Evolutionary conservation across 192 early-diverging fungal genomes (phyloP).

Genomic region (Coemansia sp.): DNA sequence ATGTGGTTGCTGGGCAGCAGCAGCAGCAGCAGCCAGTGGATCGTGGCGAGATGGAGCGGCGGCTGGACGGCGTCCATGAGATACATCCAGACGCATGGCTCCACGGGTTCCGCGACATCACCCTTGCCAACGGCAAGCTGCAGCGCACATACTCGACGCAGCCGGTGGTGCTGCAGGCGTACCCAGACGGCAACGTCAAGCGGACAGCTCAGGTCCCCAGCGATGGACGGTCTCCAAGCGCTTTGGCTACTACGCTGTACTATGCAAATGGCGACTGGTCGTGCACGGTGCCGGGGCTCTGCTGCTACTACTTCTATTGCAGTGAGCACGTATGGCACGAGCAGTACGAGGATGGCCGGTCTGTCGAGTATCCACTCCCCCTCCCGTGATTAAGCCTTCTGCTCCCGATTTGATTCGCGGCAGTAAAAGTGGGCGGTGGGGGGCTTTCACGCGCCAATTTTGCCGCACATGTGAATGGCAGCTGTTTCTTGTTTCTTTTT

Average conservation of each 20-base stretch:
- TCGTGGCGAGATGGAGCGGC: conserved; percentile 12
- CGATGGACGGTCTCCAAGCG: neutral
- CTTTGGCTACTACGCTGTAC: conserved; percentile 32
- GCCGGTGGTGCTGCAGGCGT: conserved; percentile 30
- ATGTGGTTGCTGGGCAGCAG: neutral
- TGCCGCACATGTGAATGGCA: too few species aligned
- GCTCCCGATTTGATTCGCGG: too few species aligned
- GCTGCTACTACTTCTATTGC: conserved; percentile 37
- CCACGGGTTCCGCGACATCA: conserved; percentile 31
- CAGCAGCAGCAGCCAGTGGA: neutral
- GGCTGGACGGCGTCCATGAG: conserved; percentile 39
- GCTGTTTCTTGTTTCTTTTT: neutral
- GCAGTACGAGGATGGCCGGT: conserved; percentile 9
- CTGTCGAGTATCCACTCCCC: neutral
- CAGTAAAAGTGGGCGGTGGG: too few species aligned
- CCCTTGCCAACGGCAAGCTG: conserved; percentile 31
- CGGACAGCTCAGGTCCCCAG: conserved; percentile 9
- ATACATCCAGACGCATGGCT: conserved; percentile 27
- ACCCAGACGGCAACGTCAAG: conserved; percentile 47
- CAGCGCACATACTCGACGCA: conserved; percentile 26
- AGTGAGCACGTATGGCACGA: conserved; percentile 45
- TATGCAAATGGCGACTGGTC: conserved; percentile 51
- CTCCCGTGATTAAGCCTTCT: too few species aligned
- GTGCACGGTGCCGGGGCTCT: conserved; percentile 11
- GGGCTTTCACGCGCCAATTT: too few species aligned